These are phyloP conservation scores for Phyllosticta citribraziliensis DNA, from an alignment of 2,329 filamentous ascomycete genomes.

Conservation along the genomic window DNA sequence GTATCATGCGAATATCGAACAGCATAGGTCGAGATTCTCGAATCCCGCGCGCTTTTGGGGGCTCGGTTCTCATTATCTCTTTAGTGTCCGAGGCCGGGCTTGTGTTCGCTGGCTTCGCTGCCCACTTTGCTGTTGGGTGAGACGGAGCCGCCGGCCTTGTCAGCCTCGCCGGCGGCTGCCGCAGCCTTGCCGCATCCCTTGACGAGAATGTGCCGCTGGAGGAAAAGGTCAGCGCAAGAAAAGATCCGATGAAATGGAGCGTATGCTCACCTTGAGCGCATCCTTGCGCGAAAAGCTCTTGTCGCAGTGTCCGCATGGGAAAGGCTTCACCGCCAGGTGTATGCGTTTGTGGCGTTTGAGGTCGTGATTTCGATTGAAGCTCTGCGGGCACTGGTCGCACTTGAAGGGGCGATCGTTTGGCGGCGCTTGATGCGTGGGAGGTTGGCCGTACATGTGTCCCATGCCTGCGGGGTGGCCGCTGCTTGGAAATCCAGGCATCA, in stretches of 20 bases:
- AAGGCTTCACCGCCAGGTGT: slow-evolving; percentile 90
- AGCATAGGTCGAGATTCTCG: background rate
- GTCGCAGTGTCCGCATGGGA: slow-evolving; percentile 81
- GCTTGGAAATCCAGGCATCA: slow-evolving; percentile 48
- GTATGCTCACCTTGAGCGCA: slow-evolving; percentile 71
- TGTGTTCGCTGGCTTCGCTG: slow-evolving; percentile 7
- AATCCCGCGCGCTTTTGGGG: background rate
- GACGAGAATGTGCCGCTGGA: slow-evolving; percentile 55
- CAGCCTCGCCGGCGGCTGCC: slow-evolving; percentile 22
- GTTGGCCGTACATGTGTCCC: slow-evolving; percentile 47
- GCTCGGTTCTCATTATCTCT: background rate
- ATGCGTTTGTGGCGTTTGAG: slow-evolving; percentile 93
- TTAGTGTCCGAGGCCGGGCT: slow-evolving; percentile 2
- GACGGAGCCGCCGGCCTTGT: slow-evolving; percentile 14
- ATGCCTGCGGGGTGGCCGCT: slow-evolving; percentile 54
- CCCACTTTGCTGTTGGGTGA: slow-evolving; percentile 9
- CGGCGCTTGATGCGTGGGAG: slow-evolving; percentile 31
- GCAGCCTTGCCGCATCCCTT: slow-evolving; percentile 53
- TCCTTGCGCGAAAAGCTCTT: slow-evolving; percentile 97
- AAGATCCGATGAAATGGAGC: background rate
- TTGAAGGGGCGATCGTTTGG: slow-evolving; percentile 82
- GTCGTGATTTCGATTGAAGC: slow-evolving; percentile 94
- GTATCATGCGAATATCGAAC: background rate
- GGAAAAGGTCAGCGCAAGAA: slow-evolving; percentile 17
- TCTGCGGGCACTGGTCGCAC: slow-evolving; percentile 84